These are phyloP conservation scores for Paramecium octaurelia DNA, from an alignment of 73 alveolate species.

Conservation along the genomic window DNA sequence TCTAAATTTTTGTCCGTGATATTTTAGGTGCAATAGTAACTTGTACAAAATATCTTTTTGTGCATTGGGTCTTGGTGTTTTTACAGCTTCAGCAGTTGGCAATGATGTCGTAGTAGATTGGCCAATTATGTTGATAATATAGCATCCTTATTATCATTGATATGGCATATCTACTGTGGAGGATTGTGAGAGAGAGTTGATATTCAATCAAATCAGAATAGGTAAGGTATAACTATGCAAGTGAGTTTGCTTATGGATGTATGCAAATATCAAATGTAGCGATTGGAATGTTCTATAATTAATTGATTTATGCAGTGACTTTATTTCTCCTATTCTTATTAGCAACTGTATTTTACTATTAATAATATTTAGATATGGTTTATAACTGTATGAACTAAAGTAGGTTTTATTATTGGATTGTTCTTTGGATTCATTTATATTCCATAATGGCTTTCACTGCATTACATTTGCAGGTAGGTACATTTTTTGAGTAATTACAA, in stretches of 20 bases:
- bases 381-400: background rate
- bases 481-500: background rate
- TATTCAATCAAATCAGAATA: background rate
- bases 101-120: slow-evolving; percentile 17
- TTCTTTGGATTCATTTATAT: background rate
- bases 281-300: background rate
- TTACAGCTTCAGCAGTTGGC: slow-evolving; percentile 2
- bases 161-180: slow-evolving; percentile 3
- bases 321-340: background rate
- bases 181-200: background rate
- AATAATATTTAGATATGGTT: background rate
- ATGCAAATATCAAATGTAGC: background rate
- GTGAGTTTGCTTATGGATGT: slow-evolving; percentile 2
- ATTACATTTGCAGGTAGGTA: slow-evolving; percentile 26
- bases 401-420: background rate
- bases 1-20: no score
- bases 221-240: slow-evolving; percentile 34
- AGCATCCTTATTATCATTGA: slow-evolving; percentile 7
- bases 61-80: background rate
- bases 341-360: background rate
- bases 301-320: background rate
- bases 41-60: background rate
- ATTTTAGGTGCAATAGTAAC: background rate
- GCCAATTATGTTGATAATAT: background rate
- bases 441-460: background rate